These are phyloP conservation scores for Podila clonocystis DNA, from an alignment of 192 early-diverging fungal species.

Conservation along the genomic window DNA sequence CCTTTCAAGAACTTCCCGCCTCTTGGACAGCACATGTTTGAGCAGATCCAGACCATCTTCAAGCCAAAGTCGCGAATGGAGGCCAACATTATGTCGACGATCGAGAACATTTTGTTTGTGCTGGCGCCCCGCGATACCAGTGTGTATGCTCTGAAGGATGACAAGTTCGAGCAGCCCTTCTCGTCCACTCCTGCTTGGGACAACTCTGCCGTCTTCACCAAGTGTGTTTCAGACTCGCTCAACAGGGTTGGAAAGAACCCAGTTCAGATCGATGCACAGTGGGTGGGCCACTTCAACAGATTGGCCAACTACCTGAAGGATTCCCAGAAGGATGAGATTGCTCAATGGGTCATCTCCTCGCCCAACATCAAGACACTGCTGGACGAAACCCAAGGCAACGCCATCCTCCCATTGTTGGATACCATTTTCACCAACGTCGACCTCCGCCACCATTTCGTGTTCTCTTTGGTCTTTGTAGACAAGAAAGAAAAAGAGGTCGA, in stretches of 20 bases:
- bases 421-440: conserved; percentile 25
- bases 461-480: conserved; percentile 25
- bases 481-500: conserved; percentile 23
- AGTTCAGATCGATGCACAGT: conserved; percentile 10
- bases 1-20: conserved; percentile 32
- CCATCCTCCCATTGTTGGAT: conserved; percentile 7
- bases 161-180: conserved; percentile 15
- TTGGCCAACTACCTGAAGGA: conserved; percentile 8
- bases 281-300: conserved; percentile 27
- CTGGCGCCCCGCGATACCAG: conserved; percentile 25
- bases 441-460: conserved; percentile 25
- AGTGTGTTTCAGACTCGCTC: conserved; percentile 13
- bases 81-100: background rate
- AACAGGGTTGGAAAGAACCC: background rate
- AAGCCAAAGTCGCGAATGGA: conserved; percentile 13
- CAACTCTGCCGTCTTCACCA: conserved; percentile 19
- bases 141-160: conserved; percentile 20
- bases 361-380: conserved; percentile 26
- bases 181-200: conserved; percentile 31
- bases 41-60: conserved; percentile 19
- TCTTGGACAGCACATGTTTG: conserved; percentile 21
- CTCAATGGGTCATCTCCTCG: conserved; percentile 6
- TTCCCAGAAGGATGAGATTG: conserved; percentile 20
- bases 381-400: background rate
- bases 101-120: conserved; percentile 10